A percentile compares a stretch with the other conserved stretches of the same genome.
Evolutionary conservation across 768 basidiomycete genomes (phyloP).

Genomic region (Suillus placidus): DNA sequence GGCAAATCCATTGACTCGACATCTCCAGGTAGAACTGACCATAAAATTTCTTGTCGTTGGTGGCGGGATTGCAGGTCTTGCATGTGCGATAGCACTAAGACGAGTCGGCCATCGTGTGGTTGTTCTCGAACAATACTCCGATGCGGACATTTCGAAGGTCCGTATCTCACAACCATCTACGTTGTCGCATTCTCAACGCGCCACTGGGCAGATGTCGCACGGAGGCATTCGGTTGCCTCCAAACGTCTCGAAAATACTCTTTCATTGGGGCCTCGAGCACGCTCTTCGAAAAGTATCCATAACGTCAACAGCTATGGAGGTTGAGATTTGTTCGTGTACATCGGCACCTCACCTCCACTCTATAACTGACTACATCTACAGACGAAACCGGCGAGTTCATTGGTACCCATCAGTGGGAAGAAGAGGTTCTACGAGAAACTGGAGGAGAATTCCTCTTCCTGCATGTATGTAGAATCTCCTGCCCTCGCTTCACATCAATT

Average conservation of each 20-base stretch:
- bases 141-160: constrained; percentile 40
- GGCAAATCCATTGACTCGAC: not conserved
- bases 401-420: constrained; percentile 49
- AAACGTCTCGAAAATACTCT: constrained; percentile 58
- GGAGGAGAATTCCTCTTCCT: constrained; percentile 53
- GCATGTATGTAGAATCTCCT: constrained; percentile 39
- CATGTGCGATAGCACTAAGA: constrained; percentile 55
- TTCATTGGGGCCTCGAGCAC: constrained; percentile 57
- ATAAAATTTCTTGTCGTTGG: constrained; percentile 51
- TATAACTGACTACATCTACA: constrained; percentile 26
- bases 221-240: constrained; percentile 55
- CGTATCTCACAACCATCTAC: constrained; percentile 8
- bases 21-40: constrained; percentile 17
- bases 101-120: constrained; percentile 63
- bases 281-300: constrained; percentile 40
- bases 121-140: constrained; percentile 53
- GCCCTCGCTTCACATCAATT: constrained; percentile 6
- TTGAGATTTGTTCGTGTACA: constrained; percentile 31
- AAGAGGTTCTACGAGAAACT: constrained; percentile 48
- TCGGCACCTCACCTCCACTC: not conserved
- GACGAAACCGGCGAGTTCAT: constrained; percentile 48
- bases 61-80: constrained; percentile 57
- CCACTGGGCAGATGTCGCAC: constrained; percentile 29
- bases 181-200: constrained; percentile 2
- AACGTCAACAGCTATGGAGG: constrained; percentile 23